Evolutionary conservation across 192 early-diverging fungal species (phyloP), one percentile per base, ranked within the genome.

Genomic region (Cladochytrium replicatum): DNA sequence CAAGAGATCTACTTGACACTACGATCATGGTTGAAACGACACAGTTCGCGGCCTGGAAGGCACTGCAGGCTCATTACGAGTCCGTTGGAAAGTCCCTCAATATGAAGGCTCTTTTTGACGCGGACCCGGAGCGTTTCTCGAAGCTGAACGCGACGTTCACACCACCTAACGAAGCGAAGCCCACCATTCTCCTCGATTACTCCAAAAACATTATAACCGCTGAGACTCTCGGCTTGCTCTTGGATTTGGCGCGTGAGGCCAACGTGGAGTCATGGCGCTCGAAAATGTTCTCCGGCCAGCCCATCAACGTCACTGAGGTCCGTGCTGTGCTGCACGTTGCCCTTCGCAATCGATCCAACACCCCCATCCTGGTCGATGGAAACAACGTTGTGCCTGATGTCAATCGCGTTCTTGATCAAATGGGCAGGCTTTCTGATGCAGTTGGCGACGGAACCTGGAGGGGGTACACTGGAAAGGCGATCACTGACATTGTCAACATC

Each of bases 401-500:
- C 45, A 89, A 92, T 55, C 77, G 78, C 41, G 95, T 98, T 0
- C 72, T 98, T 29, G 84, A 75, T n/a, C 90, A 98, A 54, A 97
- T 98, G 86, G 77, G 80, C 59, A 57, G 77, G 54, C 84, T 86
- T 29, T 82, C 91, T 1, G 81, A 91, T 41, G 66, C 63, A 4
- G 81, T 98, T 51, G 87, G 93, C 40, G 84, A 83, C 21, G 95
- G 95, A 15, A 60, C 68, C 29, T 98, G 95, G 95, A 91, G 78
- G 62, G 95, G 94, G 24, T 98, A 95, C 62, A 92, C 92, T 27
- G 95, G 95, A 48, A 73, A 95, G 66, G 55, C 71, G 32, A 96
- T 97, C 61, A 89, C 87, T 29, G 92, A 96, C 60, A 62, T 97
- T 39, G 87, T 97, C 64, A 97, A 97, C 77, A 93, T 97, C 72